Base-by-base conservation (phyloP, 2,329 filamentous ascomycete species). In the Arthrobotrys conoides region DNA sequence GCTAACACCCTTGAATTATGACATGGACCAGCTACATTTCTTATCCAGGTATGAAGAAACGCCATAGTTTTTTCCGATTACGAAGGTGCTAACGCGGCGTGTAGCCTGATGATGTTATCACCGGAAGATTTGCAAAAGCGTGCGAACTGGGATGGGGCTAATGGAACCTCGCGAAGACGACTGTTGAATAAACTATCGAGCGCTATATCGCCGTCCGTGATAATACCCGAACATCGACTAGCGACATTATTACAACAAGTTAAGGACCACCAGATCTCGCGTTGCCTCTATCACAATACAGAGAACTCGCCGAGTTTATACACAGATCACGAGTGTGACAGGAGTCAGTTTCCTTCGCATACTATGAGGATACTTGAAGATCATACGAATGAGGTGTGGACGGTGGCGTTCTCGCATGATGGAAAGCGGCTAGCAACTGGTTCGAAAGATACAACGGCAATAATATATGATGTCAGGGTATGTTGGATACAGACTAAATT, bases 161-260 rank as follows among this genome's bases (percentile, higher is more conserved):
- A 88, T 51, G 93, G 92, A 49, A 86, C 89, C 71, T 97, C 94
- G 49, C 90, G 95, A 80, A 90, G 90, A 80, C 86, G 87, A 16
- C 85, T 98, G 3, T 88, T 98, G 20, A 93, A 92, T 0, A 90
- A 96, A 76, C 86, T 98, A 38, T 97, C 94, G 24, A 93, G 92
- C 96, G 86, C 90, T 71, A 97, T 99, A 84, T 97, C 96, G 0
- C 95, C 96, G 0, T 96, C 94, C 3, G 93, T 97, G 53, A 98
- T 99, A 94, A 92, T 99, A 69, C 96, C 96, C 0, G 93, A 97
- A 83, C 93, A 96, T 84, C 91, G 96, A 5, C 87, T 99, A 53
- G 93, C 93, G 0, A 88, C 90, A 38, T 87, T 99, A 16, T 86
- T 99, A 66, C 88, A 94, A 72, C 91, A 96, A 81, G 90, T 97